These are phyloP conservation scores for Oligophagozyma castellii DNA, from an alignment of 1,139 yeast species.

Conservation along the genomic window DNA sequence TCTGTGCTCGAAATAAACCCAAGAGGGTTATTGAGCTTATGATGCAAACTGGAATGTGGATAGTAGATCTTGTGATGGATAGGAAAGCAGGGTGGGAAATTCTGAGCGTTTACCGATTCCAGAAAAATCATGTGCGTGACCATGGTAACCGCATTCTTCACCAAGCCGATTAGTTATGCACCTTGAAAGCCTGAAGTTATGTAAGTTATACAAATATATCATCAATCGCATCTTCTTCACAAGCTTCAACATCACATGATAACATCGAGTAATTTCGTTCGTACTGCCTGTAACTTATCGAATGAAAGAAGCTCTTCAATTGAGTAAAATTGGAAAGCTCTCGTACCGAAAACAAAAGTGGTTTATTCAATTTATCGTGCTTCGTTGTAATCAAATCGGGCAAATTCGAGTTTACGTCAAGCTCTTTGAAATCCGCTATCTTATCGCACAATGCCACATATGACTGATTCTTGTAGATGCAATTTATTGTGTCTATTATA, in stretches of 20 bases:
- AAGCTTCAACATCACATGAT: constrained; percentile 33
- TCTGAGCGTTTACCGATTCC: constrained; percentile 45
- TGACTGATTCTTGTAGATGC: constrained; percentile 32
- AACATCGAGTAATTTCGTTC: constrained; percentile 55
- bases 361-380: too few relatives aligned
- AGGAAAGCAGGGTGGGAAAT: constrained; percentile 96
- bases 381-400: too few relatives aligned
- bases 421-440: constrained; percentile 32
- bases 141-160: neutral
- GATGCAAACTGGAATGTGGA: constrained; percentile 39
- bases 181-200: neutral
- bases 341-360: constrained; percentile 39
- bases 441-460: constrained; percentile 35
- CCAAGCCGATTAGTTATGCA: neutral
- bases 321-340: constrained; percentile 30
- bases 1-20: constrained; percentile 84
- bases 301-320: constrained; percentile 56
- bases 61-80: constrained; percentile 34
- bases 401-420: constrained; percentile 12
- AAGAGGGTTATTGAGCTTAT: constrained; percentile 38
- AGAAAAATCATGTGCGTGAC: constrained; percentile 6
- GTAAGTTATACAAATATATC: constrained; percentile 33
- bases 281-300: constrained; percentile 55
- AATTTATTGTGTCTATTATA: constrained; percentile 56
- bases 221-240: constrained; percentile 39